phyloP scores from a whole-genome alignment of 192 early-diverging fungal species.

The Gamsiella multidivaricata region DNA sequence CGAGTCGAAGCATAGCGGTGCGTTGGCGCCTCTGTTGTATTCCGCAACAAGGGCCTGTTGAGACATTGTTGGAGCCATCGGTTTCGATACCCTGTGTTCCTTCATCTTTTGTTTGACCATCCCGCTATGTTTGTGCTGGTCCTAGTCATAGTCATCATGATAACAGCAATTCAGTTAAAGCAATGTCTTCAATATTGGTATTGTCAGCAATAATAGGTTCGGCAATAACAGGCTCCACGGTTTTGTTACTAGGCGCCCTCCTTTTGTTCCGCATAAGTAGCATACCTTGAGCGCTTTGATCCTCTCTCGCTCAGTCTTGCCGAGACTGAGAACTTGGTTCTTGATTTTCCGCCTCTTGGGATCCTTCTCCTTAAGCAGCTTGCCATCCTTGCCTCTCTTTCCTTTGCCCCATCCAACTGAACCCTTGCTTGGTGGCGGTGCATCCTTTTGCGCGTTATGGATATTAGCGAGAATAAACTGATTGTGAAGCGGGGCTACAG shows the following conservation, averaged over 20 bases:
- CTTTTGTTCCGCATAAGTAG: too few relatives aligned
- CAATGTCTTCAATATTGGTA: background rate
- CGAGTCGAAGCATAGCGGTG: slow-evolving; percentile 73
- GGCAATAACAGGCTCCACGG: background rate
- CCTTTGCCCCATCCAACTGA: slow-evolving; percentile 67
- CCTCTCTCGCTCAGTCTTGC: slow-evolving; percentile 72
- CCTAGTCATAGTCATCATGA: too few relatives aligned
- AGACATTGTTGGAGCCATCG: slow-evolving; percentile 33
- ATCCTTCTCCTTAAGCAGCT: slow-evolving; percentile 54
- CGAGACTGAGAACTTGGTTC: slow-evolving; percentile 74
- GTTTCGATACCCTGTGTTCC: slow-evolving; percentile 35
- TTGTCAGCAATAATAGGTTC: background rate
- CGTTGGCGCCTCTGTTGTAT: slow-evolving; percentile 74
- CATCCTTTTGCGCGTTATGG: slow-evolving; percentile 78
- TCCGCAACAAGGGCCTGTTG: slow-evolving; percentile 47
- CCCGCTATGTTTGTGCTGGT: slow-evolving; percentile 17
- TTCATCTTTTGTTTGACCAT: slow-evolving; percentile 26
- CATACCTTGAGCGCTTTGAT: slow-evolving; percentile 75
- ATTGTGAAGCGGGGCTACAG: slow-evolving; percentile 71
- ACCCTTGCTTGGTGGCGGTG: slow-evolving; percentile 71
- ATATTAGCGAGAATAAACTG: slow-evolving; percentile 82
- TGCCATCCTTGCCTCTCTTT: slow-evolving; percentile 60
- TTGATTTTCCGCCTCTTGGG: slow-evolving; percentile 72
- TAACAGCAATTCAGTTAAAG: too few relatives aligned
- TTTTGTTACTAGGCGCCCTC: background rate